Evolutionary conservation across 495 filamentous ascomycete species (phyloP), one percentile per base, ranked within the genome.

Genomic region (Annulohypoxylon moriforme): DNA sequence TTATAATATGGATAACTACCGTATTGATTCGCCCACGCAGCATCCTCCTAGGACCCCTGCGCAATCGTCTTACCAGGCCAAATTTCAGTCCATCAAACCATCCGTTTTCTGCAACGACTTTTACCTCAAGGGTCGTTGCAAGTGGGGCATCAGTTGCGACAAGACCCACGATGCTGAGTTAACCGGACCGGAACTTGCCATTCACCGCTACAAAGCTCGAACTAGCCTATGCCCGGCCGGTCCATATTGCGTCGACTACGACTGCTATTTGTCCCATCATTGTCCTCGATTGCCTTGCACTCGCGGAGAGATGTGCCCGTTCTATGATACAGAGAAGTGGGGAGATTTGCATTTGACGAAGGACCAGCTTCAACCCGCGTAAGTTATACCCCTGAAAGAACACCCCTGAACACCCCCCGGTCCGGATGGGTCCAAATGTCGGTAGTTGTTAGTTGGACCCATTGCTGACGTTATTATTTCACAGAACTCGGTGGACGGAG

Each of bases 191-290:
- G 76, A 78, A 55, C 66, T 78, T 16, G 74, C 76, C 27, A 78
- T 78, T 31, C 76, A 78, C 49, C 76, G 76, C 63, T 78, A 78
- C 58, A 78, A 78, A 58, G 76, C 76, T 16, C 64, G 76, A 60
- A 78, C 76, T 44, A 78, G 76, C 60, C 66, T 78, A 57, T 78
- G 76, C 60, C 76, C 76, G 2, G 55, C 66, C 27, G 76, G 76
- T 1, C 76, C 76, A 1, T 71, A 69, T 58, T 78, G 76, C 29
- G 68, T 57, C 64, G 76, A 78, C 63, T 71, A 75, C 44, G 76
- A 78, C 31, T 78, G 76, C 60, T 78, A 78, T 56, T 71, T 78
- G 36, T 78, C 76, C 40, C 76, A 78, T 38, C 76, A 78, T 52
- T 78, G 76, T 33, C 76, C 76, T 31, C 66, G 76, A 10, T 5